A percentile compares a stretch with the other conserved stretches of the same genome.
Conservation (phyloP, 352 stramenopile genomes). For the Phytophthora nicotianae region DNA sequence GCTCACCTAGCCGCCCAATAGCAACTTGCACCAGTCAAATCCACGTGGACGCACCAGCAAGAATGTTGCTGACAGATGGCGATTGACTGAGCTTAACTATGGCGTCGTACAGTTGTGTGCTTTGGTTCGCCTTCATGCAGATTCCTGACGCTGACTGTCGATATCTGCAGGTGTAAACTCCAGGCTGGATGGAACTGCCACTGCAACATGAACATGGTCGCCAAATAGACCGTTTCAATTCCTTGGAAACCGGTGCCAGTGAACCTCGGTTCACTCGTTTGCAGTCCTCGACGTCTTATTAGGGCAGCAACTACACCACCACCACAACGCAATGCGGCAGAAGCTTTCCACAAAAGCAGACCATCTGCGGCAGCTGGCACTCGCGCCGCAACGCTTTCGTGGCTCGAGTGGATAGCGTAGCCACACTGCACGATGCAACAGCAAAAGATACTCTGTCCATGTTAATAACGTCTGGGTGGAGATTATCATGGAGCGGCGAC, state of each 20-base stretch:
- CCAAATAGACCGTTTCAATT: slow-evolving; percentile 7
- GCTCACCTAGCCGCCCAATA: slow-evolving; percentile 11
- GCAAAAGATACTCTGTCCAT: slow-evolving; percentile 2
- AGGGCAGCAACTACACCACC: background rate
- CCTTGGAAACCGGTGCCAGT: slow-evolving; percentile 6
- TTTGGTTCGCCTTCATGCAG: background rate
- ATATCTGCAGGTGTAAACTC: background rate
- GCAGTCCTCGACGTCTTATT: slow-evolving; percentile 1
- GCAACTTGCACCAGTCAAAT: slow-evolving; percentile 26
- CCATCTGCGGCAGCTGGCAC: slow-evolving; percentile 12
- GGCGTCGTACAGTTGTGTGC: slow-evolving; percentile 18
- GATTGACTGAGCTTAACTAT: slow-evolving; percentile 24
- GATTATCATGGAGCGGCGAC: no score
- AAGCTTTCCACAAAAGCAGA: slow-evolving; percentile 21
- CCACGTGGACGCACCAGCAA: slow-evolving; percentile 36
- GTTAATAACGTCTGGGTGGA: no score
- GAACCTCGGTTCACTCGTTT: slow-evolving; percentile 5
- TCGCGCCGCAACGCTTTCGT: background rate
- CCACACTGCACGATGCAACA: slow-evolving; percentile 9
- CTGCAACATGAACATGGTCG: no score
- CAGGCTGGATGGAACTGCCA: background rate
- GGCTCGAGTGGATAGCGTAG: background rate
- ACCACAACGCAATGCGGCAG: background rate
- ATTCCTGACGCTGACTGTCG: background rate
- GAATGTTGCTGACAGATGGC: slow-evolving; percentile 30